A percentile compares a stretch with the other conserved stretches of the same genome.
Conservation (phyloP, 768 basidiomycete genomes). For the Suillus decipiens region DNA sequence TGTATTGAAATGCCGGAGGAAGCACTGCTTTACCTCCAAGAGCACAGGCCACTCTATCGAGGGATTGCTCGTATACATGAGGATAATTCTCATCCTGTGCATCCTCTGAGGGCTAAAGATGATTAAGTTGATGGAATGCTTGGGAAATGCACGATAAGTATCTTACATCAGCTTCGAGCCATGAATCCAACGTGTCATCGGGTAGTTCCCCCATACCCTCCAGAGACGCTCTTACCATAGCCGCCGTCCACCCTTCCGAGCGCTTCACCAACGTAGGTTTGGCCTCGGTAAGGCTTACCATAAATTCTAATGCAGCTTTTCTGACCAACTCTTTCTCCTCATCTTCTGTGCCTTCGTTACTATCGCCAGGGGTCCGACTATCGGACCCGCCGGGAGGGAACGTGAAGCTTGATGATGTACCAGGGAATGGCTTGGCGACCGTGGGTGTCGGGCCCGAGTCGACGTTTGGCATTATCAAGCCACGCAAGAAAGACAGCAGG, state of each 20-base stretch:
- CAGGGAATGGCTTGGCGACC: constrained; percentile 46
- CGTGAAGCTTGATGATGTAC: constrained; percentile 36
- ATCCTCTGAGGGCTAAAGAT: constrained; percentile 60
- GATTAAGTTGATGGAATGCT: constrained; percentile 7
- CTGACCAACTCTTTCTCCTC: constrained; percentile 73
- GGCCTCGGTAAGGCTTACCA: constrained; percentile 80
- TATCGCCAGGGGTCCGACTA: constrained; percentile 32
- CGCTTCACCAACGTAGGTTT: constrained; percentile 67
- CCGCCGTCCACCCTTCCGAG: constrained; percentile 68
- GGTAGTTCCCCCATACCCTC: constrained; percentile 83
- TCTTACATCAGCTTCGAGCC: constrained; percentile 77
- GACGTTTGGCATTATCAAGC: constrained; percentile 65
- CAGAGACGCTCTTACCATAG: constrained; percentile 72
- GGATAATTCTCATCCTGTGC: constrained; percentile 64
- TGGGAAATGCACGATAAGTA: neutral
- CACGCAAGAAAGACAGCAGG: constrained; percentile 69
- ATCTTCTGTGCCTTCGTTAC: constrained; percentile 45
- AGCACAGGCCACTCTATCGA: constrained; percentile 81
- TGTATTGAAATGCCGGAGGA: constrained; percentile 79
- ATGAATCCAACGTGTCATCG: constrained; percentile 56
- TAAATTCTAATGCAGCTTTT: constrained; percentile 77
- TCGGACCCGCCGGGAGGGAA: constrained; percentile 39
- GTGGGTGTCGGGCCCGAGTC: constrained; percentile 57
- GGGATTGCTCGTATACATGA: constrained; percentile 77
- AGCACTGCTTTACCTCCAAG: constrained; percentile 75